phyloP scores from a whole-genome alignment of 306 rosid genomes.

The Lagenaria siceraria region DNA sequence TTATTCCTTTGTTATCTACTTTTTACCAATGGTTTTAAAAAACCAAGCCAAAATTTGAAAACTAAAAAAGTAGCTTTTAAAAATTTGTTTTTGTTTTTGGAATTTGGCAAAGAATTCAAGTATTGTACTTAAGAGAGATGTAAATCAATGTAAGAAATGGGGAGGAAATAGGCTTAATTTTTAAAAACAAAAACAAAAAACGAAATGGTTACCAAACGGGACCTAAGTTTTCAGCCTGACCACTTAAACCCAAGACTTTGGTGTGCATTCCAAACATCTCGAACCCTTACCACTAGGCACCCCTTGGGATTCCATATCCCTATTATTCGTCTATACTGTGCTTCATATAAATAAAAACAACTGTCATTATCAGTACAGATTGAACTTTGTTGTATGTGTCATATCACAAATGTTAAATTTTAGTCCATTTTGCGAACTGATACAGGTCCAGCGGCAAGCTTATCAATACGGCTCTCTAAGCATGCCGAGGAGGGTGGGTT shows the following conservation, averaged over 20 bases:
- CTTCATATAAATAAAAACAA: background rate
- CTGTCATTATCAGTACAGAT: background rate
- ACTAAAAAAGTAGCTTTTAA: too few relatives aligned
- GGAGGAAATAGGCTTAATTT: too few relatives aligned
- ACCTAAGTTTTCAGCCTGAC: background rate
- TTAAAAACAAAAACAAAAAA: too few relatives aligned
- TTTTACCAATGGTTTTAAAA: too few relatives aligned
- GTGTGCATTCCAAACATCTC: background rate
- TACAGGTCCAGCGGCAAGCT: conserved; percentile 36
- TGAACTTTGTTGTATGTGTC: background rate
- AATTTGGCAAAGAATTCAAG: too few relatives aligned
- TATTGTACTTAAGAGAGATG: too few relatives aligned
- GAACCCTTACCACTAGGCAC: background rate
- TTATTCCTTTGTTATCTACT: too few relatives aligned
- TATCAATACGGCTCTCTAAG: conserved; percentile 46
- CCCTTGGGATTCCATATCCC: background rate
- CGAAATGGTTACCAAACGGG: too few relatives aligned
- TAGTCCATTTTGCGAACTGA: background rate
- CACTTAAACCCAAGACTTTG: background rate
- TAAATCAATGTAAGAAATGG: too few relatives aligned
- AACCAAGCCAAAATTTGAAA: too few relatives aligned
- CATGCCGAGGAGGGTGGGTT: conserved; percentile 67
- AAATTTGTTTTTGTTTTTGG: too few relatives aligned
- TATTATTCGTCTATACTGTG: background rate
- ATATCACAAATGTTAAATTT: background rate